Evolutionary conservation across 768 basidiomycete species (phyloP).

Genomic region (Kwoniella heveanensis): DNA sequence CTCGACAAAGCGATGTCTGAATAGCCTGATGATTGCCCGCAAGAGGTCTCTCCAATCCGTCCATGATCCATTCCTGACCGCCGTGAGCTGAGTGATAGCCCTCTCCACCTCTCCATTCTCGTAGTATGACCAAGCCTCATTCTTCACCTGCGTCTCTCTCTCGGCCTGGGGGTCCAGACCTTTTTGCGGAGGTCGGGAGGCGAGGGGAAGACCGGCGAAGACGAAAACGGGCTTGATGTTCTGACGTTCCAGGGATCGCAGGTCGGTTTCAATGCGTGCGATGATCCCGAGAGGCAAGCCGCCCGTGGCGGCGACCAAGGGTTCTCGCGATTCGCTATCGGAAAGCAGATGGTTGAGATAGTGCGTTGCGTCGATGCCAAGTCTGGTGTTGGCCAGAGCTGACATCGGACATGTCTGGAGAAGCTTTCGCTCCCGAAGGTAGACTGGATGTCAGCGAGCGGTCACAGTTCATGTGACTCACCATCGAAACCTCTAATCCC

Average conservation of each 20-base stretch:
- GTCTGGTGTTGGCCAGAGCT: conserved; percentile 82
- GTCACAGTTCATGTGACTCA: conserved; percentile 14
- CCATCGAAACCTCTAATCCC: conserved; percentile 47
- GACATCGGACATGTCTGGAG: conserved; percentile 77
- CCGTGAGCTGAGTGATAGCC: conserved; percentile 80
- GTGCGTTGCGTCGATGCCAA: conserved; percentile 93
- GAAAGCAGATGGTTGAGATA: conserved; percentile 76
- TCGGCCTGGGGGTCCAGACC: conserved; percentile 57
- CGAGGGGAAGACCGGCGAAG: conserved; percentile 83
- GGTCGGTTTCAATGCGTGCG: conserved; percentile 75
- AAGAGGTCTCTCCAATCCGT: conserved; percentile 83
- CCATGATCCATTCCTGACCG: conserved; percentile 64
- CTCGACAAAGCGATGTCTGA: conserved; percentile 91
- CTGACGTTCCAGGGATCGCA: conserved; percentile 83
- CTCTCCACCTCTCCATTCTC: conserved; percentile 88
- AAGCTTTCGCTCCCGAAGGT: conserved; percentile 84
- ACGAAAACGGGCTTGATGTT: conserved; percentile 99
- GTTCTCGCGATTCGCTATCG: conserved; percentile 75
- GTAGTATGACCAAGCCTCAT: conserved; percentile 88
- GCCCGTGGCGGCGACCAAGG: conserved; percentile 89
- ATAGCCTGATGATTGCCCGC: conserved; percentile 86
- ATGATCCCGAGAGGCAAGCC: conserved; percentile 88
- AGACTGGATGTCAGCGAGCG: conserved; percentile 61
- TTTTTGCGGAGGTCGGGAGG: conserved; percentile 70
- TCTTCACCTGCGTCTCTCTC: conserved; percentile 42